These are phyloP conservation scores for Arthroderma uncinatum DNA, from an alignment of 2,329 filamentous ascomycete genomes.

Conservation along the genomic window DNA sequence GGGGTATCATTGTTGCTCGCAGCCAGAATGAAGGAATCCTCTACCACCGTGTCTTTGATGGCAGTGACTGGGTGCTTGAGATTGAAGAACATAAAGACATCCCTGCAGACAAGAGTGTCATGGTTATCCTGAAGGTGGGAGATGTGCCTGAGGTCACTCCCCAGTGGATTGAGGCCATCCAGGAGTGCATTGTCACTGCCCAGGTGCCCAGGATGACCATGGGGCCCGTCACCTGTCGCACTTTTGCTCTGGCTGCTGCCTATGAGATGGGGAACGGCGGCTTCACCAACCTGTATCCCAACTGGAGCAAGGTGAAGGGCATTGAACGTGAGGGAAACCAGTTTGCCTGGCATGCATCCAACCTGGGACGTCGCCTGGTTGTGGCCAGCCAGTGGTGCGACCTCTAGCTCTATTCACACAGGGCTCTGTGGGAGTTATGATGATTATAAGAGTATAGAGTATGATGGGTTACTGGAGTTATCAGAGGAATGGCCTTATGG, in stretches of 20 bases:
- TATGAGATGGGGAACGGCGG: background rate
- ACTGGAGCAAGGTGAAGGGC: background rate
- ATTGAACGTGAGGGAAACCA: background rate
- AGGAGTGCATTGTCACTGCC: background rate
- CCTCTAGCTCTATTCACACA: background rate
- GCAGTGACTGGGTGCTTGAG: background rate
- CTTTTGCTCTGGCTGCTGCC: background rate
- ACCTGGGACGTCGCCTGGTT: background rate
- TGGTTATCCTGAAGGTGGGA: background rate
- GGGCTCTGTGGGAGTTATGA: too few species aligned
- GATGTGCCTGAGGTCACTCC: background rate
- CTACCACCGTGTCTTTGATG: background rate
- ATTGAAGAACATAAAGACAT: background rate
- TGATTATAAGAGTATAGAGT: too few species aligned
- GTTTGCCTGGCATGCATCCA: background rate
- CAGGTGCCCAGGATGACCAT: background rate
- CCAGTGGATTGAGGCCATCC: background rate
- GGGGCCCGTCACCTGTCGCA: background rate
- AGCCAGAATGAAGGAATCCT: background rate
- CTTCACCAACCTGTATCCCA: background rate
- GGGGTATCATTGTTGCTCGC: conserved; percentile 3
- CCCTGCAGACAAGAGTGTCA: background rate
- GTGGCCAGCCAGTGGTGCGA: background rate
- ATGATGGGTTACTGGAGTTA: too few species aligned
- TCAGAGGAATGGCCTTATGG: too few species aligned